Base-by-base conservation (phyloP, 352 stramenopile species). In the Phytophthora multivora region DNA sequence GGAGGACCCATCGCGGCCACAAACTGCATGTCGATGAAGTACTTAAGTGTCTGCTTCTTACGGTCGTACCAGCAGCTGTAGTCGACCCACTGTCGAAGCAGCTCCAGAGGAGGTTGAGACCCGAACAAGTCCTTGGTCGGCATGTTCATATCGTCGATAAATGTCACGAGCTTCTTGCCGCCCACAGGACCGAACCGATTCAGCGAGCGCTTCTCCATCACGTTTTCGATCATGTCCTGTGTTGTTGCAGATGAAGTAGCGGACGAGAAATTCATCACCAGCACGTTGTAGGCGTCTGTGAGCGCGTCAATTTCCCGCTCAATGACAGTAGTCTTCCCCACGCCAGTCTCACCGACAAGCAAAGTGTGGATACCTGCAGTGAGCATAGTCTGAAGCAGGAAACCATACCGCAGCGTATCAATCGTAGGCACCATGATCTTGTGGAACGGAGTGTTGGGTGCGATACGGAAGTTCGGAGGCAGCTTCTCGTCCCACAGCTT, bases 131-230 rank as follows among this genome's bases (percentile, higher is more conserved):
- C 91, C 53, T 93, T 93, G 9, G 85, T 88, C 3, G 90, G 90
- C 89, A 98, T 97, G 63, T 98, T 98, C 70, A 98, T 77, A 56
- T 98, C 91, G 46, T 97, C 91, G 25, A 98, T 90, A 59, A 97
- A 97, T 13, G 89, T 95, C 31, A 97, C 77, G 0, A 98, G 75
- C 41, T 92, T 91, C 65, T 97, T 97, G 28, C 86, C 86, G 12
- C 79, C 84, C 0, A 94, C 76, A 12, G 91, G 91, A 0, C 91
- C 91, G 21, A 96, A 98, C 0, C 86, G 80, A 52, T 97, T 97
- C 33, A 96, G 60, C 19, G 78, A 94, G 3, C 88, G 74, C 68
- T 98, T 98, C 50, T 97, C 91, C 74, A 98, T 95, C 13, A 91
- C 82, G 40, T 81, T 88, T 62, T 97, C 90, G 40, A 98, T 91